Base-by-base conservation (phyloP, 495 filamentous ascomycete genomes). In the Penicillium tannophilum region DNA sequence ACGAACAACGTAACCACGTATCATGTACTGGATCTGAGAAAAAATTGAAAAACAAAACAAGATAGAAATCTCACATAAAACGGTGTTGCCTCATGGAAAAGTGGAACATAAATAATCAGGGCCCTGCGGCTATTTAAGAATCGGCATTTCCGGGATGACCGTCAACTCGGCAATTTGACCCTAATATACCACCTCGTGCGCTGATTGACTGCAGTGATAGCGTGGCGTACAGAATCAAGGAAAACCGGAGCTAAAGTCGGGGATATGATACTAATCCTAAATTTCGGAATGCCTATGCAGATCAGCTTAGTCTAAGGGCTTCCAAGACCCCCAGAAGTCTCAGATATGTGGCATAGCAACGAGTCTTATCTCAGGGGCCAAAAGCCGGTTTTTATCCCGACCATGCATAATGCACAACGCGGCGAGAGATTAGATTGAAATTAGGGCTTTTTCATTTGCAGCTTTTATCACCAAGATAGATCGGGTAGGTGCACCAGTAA, bases 301-400 rank as follows among this genome's bases (percentile, higher is more conserved):
- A 36, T 36, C 33, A 36, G 33, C 33, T 36, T 36, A 36, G 33
- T 36, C 33, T 4, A 36, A 36, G 33, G 33, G 14, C 28, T 12
- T 36, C 33, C 33, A 36, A 36, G 33, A 33, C 28, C 4, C 10
- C 10, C 35, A 41, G 5, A 24, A 14, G 33, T 36, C 33, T 55
- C 26, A 19, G 16, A 33, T 16, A 55, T 55, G 52, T 28, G 8
- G 41, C 52, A 55, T 55, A 55, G 39, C 52, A 55, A 20, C 28
- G 4, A 45, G 33, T 47, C 46, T 49, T 52, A 36, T 36, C 33
- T 36, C 33, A 36, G 33, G 33, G 33, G 33, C 9, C 10, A 36
- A 36, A 36, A 36, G 33, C 33, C 33, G 33, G 33, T 36, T 36
- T 36, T 14, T 36, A 14, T 11, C 33, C 33, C 33, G 33, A 36